Base-by-base conservation (phyloP, 2,329 filamentous ascomycete species). In the Metarhizium album region DNA sequence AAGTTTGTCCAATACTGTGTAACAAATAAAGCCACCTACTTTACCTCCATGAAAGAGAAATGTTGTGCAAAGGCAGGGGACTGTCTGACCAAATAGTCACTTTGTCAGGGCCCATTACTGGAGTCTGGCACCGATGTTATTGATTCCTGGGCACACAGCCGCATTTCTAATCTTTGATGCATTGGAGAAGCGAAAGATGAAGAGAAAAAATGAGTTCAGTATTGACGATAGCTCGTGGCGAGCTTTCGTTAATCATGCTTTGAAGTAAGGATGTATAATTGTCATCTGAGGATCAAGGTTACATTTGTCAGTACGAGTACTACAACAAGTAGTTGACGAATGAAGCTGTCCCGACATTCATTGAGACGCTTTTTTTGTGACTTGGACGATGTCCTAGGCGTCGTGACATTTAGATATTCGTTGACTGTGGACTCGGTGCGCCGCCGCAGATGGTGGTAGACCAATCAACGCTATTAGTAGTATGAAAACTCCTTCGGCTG, bases 161-260 rank as follows among this genome's bases (percentile, higher is more conserved):
- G 60, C 58, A 3, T 58, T 62, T 8, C 58, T 52, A n/a, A 62
- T 27, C 27, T 62, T 63, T n/a, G 56, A 52, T 8, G 60, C 57
- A 8, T 63, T 63, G 31, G 61, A 57, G 31, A 59, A 61, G 42
- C 63, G n/a, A 63, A 18, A 63, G 52, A 42, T 63, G 60, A n/a
- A n/a, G 1, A 63, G 50, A 38, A 63, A 62, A 48, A 63, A 62
- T 1, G 61, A 54, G 42, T 57, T 60, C 4, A 63, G 33, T 11
- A 60, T 40, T 2, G 60, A 63, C 24, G 54, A 27, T 51, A 54
- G 8, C 45, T 58, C 45, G 16, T 45, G 47, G 18, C 47, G 37
- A n/a, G n/a, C 43, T 62, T 60, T 8, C 59, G 54, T 16, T 60
- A 59, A 42, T 60, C 58, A n/a, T n/a, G n/a, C n/a, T n/a, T n/a